Base-by-base conservation (phyloP, 2,329 filamentous ascomycete species). In the Capronia americana region DNA sequence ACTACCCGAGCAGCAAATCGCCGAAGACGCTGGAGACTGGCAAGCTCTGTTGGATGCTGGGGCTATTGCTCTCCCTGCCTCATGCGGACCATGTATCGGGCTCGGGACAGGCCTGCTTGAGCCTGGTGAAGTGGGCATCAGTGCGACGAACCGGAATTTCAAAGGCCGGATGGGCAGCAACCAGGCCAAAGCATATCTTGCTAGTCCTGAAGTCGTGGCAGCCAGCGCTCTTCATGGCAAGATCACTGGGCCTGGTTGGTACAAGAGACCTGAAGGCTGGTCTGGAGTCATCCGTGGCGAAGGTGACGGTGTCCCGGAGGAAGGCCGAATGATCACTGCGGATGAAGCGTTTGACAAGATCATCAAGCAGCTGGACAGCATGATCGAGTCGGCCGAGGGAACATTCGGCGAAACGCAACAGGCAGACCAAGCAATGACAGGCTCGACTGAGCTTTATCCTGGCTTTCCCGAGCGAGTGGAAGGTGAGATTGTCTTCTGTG, bases 141-240 rank as follows among this genome's bases (percentile, higher is more conserved):
- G 85, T 67, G 92, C 92, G 0, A 88, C 85, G 59, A 97, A 97
- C 81, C 85, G 93, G 11, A 97, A 97, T 78, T 97, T 93, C 83
- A 93, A 93, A 78, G 93, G 93, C 0, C 87, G 93, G 2, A 96
- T 97, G 91, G 93, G 93, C 2, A 89, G 86, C 14, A 88, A 86
- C 2, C 87, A 91, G 4, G 91, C 92, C 0, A 88, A 92, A 74
- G 92, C 92, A 0, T 97, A 97, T 76, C 88, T 97, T 0, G 91
- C 90, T 5, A 94, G 90, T 71, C 93, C 95, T 0, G 93, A 97
- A 74, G 89, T 97, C 2, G 94, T 98, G 0, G 94, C 94, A 3
- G 93, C 95, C 7, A 96, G 92, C 73, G 94, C 94, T 2, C 80
- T 97, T 55, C 81, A 71, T 64, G 82, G 82, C 57, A 77, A 76